Evolutionary conservation across 306 rosid species (phyloP).

Genomic region (Quercus berberidifolia): DNA sequence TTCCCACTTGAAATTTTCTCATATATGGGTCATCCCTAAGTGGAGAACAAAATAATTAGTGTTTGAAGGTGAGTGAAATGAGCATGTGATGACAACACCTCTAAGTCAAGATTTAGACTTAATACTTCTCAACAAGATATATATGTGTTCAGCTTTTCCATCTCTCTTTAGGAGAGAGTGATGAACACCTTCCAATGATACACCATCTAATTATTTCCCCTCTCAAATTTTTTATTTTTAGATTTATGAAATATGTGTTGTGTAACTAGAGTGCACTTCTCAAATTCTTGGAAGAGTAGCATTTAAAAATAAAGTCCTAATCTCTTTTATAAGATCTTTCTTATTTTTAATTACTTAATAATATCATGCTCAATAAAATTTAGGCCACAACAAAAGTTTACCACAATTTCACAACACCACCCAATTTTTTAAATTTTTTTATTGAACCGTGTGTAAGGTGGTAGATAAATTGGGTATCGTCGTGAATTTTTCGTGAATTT

Average conservation of each 20-base stretch:
- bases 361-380: too few relatives aligned
- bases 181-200: neutral
- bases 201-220: neutral
- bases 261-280: neutral
- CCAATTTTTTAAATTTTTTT: too few relatives aligned
- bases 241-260: neutral
- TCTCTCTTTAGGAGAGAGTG: neutral
- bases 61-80: conserved; percentile 51
- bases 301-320: too few relatives aligned
- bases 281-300: neutral
- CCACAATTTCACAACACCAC: too few relatives aligned
- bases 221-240: neutral
- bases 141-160: neutral
- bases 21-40: conserved; percentile 18
- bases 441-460: too few relatives aligned
- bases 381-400: too few relatives aligned
- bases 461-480: too few relatives aligned
- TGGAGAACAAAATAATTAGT: conserved; percentile 80
- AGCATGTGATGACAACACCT: conserved; percentile 67
- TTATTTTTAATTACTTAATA: too few relatives aligned
- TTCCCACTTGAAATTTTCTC: neutral
- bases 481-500: too few relatives aligned
- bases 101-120: conserved; percentile 60
- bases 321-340: too few relatives aligned
- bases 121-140: conserved; percentile 13